phyloP scores from a whole-genome alignment of 331 rosid species.

The Quercus tomentella region DNA sequence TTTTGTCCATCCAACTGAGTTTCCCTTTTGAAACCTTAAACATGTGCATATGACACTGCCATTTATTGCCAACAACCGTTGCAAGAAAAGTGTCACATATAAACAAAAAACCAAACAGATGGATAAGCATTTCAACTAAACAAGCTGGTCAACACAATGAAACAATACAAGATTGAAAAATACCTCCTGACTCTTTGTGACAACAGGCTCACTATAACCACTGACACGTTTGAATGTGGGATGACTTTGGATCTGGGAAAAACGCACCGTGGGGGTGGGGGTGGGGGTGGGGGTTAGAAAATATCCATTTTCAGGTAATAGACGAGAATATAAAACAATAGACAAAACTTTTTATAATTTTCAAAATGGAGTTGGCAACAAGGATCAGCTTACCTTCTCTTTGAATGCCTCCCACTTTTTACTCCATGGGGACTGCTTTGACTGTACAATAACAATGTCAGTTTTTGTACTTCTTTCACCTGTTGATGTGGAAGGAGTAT shows the following conservation, averaged over 20 bases:
- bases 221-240: conserved; percentile 53
- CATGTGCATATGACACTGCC: not conserved
- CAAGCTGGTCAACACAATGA: conserved; percentile 1
- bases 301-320: conserved; percentile 6
- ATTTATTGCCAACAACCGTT: not conserved
- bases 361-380: not conserved
- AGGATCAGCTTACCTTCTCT: conserved; percentile 50
- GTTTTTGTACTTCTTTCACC: conserved; percentile 71
- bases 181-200: conserved; percentile 81
- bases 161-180: conserved; percentile 23
- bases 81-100: not conserved
- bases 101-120: not conserved
- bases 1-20: not conserved
- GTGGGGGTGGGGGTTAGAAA: not conserved
- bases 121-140: not conserved
- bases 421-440: conserved; percentile 66
- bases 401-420: conserved; percentile 76
- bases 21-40: not conserved
- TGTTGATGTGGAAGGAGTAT: conserved; percentile 38
- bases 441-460: conserved; percentile 61
- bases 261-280: not conserved
- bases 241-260: conserved; percentile 54
- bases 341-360: not conserved
- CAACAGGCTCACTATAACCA: conserved; percentile 65
- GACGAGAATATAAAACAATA: not conserved